Conservation (phyloP, 306 rosid genomes). For the Mimosa pudica region DNA sequence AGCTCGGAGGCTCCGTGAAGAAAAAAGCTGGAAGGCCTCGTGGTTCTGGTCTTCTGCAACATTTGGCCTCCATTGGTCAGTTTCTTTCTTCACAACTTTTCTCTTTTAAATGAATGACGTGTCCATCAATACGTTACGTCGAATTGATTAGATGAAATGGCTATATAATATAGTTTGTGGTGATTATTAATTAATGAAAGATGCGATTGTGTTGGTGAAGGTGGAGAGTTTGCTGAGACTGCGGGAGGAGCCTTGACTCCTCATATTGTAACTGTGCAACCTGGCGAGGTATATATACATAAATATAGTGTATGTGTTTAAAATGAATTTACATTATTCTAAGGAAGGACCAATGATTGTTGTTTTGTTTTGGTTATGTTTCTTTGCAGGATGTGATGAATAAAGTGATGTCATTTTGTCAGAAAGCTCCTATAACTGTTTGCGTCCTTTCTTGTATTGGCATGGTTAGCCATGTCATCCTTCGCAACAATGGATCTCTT, state of each 20-base stretch:
- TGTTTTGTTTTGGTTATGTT: neutral
- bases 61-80: conserved; percentile 38
- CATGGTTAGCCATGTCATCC: conserved; percentile 25
- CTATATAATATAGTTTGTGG: neutral
- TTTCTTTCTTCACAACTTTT: neutral
- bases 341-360: neutral
- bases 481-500: conserved; percentile 28
- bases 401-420: conserved; percentile 12
- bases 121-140: neutral
- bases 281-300: conserved; percentile 42
- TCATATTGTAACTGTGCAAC: conserved; percentile 27
- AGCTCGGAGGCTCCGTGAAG: neutral
- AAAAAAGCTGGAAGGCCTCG: conserved; percentile 46
- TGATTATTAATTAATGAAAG: neutral
- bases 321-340: neutral
- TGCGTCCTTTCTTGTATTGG: conserved; percentile 51
- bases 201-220: conserved; percentile 23
- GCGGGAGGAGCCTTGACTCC: conserved; percentile 45
- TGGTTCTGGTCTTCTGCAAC: conserved; percentile 37
- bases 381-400: conserved; percentile 41
- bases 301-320: neutral
- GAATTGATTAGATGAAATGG: neutral
- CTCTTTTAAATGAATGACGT: neutral
- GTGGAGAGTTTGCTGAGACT: conserved; percentile 37
- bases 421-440: conserved; percentile 12